Evolutionary conservation across 192 early-diverging fungal genomes (phyloP), one percentile per base, ranked within the genome.

Genomic region (Coemansia sp.): DNA sequence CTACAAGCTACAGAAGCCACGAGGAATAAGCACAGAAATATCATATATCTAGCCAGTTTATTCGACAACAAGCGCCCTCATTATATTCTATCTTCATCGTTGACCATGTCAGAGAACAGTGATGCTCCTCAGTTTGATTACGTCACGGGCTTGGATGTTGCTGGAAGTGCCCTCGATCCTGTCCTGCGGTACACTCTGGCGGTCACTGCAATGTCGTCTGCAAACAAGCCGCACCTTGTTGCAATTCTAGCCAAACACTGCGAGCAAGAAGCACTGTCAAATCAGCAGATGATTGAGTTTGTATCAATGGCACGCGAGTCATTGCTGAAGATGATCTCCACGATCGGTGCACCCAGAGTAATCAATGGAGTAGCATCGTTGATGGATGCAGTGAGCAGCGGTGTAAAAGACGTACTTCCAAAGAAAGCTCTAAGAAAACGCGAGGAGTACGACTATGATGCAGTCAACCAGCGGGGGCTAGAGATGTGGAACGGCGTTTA

Each of bases 401-500:
- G 31, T 3, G 29, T 66, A 1, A 67, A 49, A 34, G 40, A 60
- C 1, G 7, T 7, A 25, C 51, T 74, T 18, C 72, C 72, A 46
- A 43, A 52, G 37, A 25, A 55, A 10, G 42, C 51, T 2, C 48
- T 23, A 10, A 42, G 73, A 7, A 25, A 31, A 21, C 66, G 59
- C 29, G 62, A 61, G 6, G 51, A 71, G 4, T 67, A 66, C 30
- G 20, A 60, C 16, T 77, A 77, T 39, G 69, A 68, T 12, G 10
- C 8, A 12, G 59, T 65, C 16, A 64, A 53, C 25, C 15, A 59
- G 16, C 75, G 75, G 12, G 75, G 75, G 7, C 6, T 61, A 10
- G 57, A 55, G 12, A 51, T 77, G 29, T 77, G 75, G 75, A 51
- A 58, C 5, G n/a, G 37, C 7, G 66, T 77, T 34, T 77, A 77